Base-by-base conservation (phyloP, 2,329 filamentous ascomycete genomes). In the Colletotrichum gigasporum region DNA sequence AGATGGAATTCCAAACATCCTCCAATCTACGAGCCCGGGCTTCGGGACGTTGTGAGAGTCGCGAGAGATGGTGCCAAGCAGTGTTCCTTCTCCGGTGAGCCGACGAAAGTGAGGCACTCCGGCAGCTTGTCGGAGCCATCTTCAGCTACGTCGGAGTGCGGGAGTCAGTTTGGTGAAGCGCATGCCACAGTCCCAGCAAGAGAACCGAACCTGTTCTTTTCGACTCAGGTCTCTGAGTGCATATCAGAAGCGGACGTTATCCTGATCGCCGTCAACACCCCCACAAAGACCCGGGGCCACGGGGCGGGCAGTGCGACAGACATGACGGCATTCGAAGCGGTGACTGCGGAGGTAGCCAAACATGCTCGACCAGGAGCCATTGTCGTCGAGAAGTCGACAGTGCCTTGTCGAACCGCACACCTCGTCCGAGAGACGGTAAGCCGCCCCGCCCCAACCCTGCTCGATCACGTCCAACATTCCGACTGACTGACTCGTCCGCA, bases 341-440 rank as follows among this genome's bases (percentile, higher is more conserved):
- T 90, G 6, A 88, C 87, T 1, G 82, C 84, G 50, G 86, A 87
- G 63, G 88, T 94, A 24, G 91, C 91, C 5, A 80, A 85, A 67
- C 81, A 90, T 64, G 89, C 91, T 3, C 86, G 84, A n/a, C 80
- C 84, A 10, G 89, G 88, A 45, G 87, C 90, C 55, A 92, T 94
- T 54, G 87, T 95, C 53, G 91, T 94, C 14, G 91, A 94, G 79
- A 95, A 94, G 79, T 91, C 88, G 53, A 95, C 92, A 0, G 91
- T 94, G 24, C 92, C 92, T 3, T 92, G 90, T 74, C 82, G 89
- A 66, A 93, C 91, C 4, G 90, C 91, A 1, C 84, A 92, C 68
- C 84, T 88, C 18, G 87, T 94, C 35, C 83, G 86, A 68, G 85
- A 90, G 68, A 91, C 88, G 66, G 87, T 93, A 77, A 76, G 82